A percentile compares a stretch with the other conserved stretches of the same genome.
Evolutionary conservation across 345 rosid species (phyloP).

Genomic region (Aquilaria malaccensis): DNA sequence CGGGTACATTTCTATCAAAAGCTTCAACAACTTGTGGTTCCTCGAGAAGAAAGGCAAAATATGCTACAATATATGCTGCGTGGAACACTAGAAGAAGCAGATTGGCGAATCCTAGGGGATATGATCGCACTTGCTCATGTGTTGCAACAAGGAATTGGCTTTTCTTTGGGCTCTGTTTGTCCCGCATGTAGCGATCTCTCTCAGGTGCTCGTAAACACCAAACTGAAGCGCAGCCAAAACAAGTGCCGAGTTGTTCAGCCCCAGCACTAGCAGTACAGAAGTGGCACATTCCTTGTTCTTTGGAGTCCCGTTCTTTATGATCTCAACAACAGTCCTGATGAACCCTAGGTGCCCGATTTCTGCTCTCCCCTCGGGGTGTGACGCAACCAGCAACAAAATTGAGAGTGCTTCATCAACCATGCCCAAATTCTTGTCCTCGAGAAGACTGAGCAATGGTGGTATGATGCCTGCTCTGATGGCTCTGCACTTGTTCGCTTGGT

Average conservation of each 20-base stretch:
- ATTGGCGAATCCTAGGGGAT: slow-evolving; percentile 22
- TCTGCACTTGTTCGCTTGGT: slow-evolving; percentile 46
- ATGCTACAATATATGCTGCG: neutral
- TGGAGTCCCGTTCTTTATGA: slow-evolving; percentile 42
- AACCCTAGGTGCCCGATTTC: slow-evolving; percentile 34
- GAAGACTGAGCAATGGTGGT: slow-evolving; percentile 35
- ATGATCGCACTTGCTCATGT: slow-evolving; percentile 55
- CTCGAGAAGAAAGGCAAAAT: neutral
- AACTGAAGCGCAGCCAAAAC: slow-evolving; percentile 43
- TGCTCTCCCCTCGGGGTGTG: slow-evolving; percentile 34
- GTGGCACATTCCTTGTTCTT: slow-evolving; percentile 62
- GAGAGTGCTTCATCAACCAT: slow-evolving; percentile 66
- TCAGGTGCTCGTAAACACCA: slow-evolving; percentile 46
- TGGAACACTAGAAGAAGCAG: neutral
- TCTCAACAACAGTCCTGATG: slow-evolving; percentile 41
- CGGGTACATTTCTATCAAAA: neutral
- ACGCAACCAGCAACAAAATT: slow-evolving; percentile 42
- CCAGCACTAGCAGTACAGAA: slow-evolving; percentile 48
- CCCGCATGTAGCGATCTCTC: slow-evolving; percentile 38
- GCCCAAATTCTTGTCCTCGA: slow-evolving; percentile 37
- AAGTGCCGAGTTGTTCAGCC: slow-evolving; percentile 31
- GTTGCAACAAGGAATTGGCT: slow-evolving; percentile 52
- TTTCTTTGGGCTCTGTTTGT: slow-evolving; percentile 56
- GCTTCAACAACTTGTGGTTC: slow-evolving; percentile 8
- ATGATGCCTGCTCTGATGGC: slow-evolving; percentile 51